Conservation (phyloP, 345 rosid genomes). For the Sonneratia alba region DNA sequence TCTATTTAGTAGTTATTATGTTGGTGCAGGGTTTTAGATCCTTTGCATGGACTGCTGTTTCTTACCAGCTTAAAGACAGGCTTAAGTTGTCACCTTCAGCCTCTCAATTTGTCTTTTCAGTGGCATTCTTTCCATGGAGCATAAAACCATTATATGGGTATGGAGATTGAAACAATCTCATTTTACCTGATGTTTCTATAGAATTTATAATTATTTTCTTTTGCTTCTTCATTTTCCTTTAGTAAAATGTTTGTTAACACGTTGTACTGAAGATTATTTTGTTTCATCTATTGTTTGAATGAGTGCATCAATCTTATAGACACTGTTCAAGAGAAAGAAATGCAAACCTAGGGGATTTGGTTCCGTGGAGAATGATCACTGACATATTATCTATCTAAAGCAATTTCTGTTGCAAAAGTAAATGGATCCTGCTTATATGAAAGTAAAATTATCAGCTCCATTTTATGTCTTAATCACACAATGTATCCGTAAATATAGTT, state of each 20-base stretch:
- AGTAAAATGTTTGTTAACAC: background rate
- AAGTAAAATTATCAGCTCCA: background rate
- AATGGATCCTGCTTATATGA: background rate
- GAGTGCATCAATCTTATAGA: background rate
- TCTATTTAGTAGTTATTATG: background rate
- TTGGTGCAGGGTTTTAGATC: slow-evolving; percentile 79
- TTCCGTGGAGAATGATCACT: background rate
- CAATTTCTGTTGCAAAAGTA: no score
- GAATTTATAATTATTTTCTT: background rate
- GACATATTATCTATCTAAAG: background rate
- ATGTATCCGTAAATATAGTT: background rate
- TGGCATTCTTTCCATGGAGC: slow-evolving; percentile 96
- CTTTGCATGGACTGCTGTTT: slow-evolving; percentile 96
- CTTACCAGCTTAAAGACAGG: slow-evolving; percentile 85
- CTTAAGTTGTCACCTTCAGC: slow-evolving; percentile 91
- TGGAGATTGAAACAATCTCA: background rate
- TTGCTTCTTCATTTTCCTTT: background rate
- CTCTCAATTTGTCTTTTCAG: slow-evolving; percentile 73
- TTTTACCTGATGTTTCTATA: background rate
- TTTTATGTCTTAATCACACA: background rate
- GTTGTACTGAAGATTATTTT: background rate
- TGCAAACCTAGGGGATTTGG: background rate
- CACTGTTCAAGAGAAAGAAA: no score
- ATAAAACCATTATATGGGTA: slow-evolving; percentile 95
- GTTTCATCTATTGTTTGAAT: background rate